Percentiles rank a stretch among this genome's conserved stretches.
These are phyloP conservation scores for Cordyceps cateniannulata DNA, from an alignment of 2,329 filamentous ascomycete genomes.

Conservation along the genomic window DNA sequence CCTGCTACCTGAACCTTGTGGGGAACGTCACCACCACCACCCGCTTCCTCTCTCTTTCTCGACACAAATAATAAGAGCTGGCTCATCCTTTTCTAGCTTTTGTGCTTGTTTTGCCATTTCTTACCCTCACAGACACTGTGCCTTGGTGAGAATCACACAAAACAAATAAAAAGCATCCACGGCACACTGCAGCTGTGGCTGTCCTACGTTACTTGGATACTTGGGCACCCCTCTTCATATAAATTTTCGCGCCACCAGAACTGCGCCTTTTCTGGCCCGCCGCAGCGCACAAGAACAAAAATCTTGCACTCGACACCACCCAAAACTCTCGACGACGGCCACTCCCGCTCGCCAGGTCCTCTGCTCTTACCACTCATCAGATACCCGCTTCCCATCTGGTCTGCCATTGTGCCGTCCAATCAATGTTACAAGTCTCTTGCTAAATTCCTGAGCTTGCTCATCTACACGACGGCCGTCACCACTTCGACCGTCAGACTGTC, in stretches of 20 bases:
- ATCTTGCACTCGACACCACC: neutral
- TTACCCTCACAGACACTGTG: neutral
- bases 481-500: conserved; percentile 13
- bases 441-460: conserved; percentile 15
- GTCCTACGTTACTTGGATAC: neutral
- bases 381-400: neutral
- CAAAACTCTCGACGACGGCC: neutral
- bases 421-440: neutral
- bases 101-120: neutral
- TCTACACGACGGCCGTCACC: conserved; percentile 20
- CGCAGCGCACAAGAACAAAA: conserved; percentile 1
- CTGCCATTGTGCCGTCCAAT: neutral
- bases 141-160: neutral
- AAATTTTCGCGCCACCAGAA: neutral
- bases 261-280: conserved; percentile 7
- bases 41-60: neutral
- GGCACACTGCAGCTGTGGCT: neutral
- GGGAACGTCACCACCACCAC: neutral
- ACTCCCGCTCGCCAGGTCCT: neutral
- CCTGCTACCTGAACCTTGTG: neutral
- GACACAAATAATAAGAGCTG: neutral
- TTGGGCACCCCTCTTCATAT: neutral
- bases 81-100: neutral
- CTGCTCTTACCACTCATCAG: neutral
- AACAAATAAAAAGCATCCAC: too few relatives aligned